phyloP scores from a whole-genome alignment of 2,329 filamentous ascomycete genomes.

The Sporothrix euskadiensis region DNA sequence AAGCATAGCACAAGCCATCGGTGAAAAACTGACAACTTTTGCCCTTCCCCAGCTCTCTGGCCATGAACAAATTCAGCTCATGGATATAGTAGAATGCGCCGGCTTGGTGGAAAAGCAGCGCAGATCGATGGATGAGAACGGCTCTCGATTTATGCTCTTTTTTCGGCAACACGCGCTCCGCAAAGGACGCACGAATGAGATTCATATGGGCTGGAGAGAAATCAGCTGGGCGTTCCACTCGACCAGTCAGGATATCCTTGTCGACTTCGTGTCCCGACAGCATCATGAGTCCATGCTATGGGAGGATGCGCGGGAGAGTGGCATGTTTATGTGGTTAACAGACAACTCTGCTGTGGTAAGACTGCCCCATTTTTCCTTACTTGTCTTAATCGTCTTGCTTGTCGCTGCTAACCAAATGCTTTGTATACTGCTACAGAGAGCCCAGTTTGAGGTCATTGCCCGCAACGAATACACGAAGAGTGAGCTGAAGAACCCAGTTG shows the following conservation, averaged over 20 bases:
- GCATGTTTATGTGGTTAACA: constrained; percentile 92
- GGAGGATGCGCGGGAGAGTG: constrained; percentile 81
- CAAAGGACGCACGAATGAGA: constrained; percentile 63
- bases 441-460: constrained; percentile 86
- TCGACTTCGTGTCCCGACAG: constrained; percentile 78
- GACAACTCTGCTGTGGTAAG: constrained; percentile 74
- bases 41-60: constrained; percentile 78
- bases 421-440: constrained; percentile 49
- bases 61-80: constrained; percentile 81
- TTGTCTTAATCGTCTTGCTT: constrained; percentile 28
- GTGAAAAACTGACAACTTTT: constrained; percentile 72
- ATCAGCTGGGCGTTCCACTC: constrained; percentile 86
- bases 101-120: constrained; percentile 83
- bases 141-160: constrained; percentile 82
- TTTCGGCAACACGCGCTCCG: constrained; percentile 78
- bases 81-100: constrained; percentile 81
- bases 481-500: constrained; percentile 83
- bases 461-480: constrained; percentile 89
- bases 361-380: not conserved
- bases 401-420: not conserved
- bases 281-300: constrained; percentile 79
- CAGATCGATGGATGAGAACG: constrained; percentile 87
- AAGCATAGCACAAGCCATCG: constrained; percentile 67
- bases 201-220: constrained; percentile 72
- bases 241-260: constrained; percentile 81